These are phyloP conservation scores for Spergularia azorica DNA, from an alignment of 179 eudicot genomes.

Conservation along the genomic window DNA sequence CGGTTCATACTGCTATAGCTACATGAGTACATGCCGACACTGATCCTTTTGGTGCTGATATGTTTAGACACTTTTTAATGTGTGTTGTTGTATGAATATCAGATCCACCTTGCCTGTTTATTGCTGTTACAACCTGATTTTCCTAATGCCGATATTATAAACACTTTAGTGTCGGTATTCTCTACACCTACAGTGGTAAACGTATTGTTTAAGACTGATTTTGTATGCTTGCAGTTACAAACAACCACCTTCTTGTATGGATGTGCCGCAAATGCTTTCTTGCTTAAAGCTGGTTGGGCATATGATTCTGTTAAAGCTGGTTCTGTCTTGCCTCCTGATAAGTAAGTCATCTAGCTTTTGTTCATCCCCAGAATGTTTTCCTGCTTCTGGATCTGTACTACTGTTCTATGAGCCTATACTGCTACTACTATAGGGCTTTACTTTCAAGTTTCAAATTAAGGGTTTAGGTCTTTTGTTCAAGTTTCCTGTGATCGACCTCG, in stretches of 20 bases:
- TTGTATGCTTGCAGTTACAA: conserved; percentile 61
- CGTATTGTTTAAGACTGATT: conserved; percentile 9
- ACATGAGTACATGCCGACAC: not conserved
- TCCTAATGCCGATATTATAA: too few species aligned
- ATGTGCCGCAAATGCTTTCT: conserved; percentile 73
- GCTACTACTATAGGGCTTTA: not conserved
- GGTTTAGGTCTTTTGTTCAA: not conserved
- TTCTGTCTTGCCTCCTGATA: conserved; percentile 58
- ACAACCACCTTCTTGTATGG: conserved; percentile 87
- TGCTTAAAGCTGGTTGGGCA: conserved; percentile 75
- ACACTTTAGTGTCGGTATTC: not conserved
- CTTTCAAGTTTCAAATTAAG: not conserved
- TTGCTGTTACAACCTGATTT: not conserved
- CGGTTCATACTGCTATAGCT: not conserved
- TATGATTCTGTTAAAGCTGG: conserved; percentile 71
- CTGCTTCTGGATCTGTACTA: conserved; percentile 10
- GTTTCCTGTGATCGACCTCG: not conserved
- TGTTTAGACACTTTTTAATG: not conserved
- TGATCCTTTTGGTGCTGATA: conserved; percentile 9
- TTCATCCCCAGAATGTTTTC: not conserved
- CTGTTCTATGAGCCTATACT: not conserved
- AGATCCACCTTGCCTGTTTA: not conserved
- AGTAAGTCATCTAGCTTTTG: conserved; percentile 38
- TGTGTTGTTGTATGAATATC: not conserved
- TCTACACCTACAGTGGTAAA: not conserved